Evolutionary conservation across 1,284 basidiomycete species (phyloP), one percentile per base, ranked within the genome.

Genomic region (Sphagnurus paluster): DNA sequence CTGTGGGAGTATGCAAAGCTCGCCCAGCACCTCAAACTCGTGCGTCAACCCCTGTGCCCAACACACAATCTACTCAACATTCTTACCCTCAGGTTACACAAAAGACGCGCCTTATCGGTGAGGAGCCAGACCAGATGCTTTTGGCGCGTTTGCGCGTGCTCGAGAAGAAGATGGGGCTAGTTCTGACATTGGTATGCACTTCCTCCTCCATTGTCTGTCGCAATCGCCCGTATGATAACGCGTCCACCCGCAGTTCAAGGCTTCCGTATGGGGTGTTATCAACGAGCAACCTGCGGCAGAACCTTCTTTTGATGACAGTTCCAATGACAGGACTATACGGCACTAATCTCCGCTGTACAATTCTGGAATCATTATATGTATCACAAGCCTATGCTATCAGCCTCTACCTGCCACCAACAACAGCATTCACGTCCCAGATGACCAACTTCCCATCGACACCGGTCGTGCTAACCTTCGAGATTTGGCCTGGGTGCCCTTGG

Each of bases 361-460:
- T 54, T 48, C 20, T 34, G 23, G 13, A 25, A 36, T 50, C 43
- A 52, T 44, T 37, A 20, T 41, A 41, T 54, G 53, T 25, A 34
- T 24, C 42, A 33, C 19, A 25, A 14, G 3, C 40, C 23, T 38
- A 44, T 46, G 42, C 28, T 37, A 9, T 23, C 39, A 28, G 33
- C 35, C 50, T 62, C 49, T 65, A 73, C 43, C 71, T 38, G 46
- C 57, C 52, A 26, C 57, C 50, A 25, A 48, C 63, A 21, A 83
- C 79, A 16, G 77, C 75, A 44, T 73, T 76, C n/a, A 84, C 82
- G 51, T 86, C 77, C 93, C 97, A 99, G 47, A 99, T 76, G 20
- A 96, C 93, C 49, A 99, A 70, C 58, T 87, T 87, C 4, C 97
- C 97, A 69, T 99, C 97, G 21, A 95, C 90, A 7, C 94, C 97